Conservation (phyloP, 1,284 basidiomycete genomes). For the Rhodotorula sp. region DNA sequence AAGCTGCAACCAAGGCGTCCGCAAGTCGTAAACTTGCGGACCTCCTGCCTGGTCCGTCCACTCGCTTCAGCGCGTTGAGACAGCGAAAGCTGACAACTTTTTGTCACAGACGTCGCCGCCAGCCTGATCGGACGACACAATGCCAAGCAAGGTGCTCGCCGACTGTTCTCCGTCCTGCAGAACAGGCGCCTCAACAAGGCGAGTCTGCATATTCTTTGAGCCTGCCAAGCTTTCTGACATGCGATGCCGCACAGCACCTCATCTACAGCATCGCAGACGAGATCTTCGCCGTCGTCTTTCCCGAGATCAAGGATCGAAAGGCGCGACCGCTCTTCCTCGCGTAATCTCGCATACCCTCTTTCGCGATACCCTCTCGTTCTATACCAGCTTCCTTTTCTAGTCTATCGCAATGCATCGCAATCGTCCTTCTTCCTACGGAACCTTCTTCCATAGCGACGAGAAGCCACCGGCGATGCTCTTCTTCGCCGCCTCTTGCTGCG, state of each 20-base stretch:
- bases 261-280: conserved; percentile 83
- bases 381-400: not conserved
- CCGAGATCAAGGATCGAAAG: conserved; percentile 14
- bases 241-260: conserved; percentile 63
- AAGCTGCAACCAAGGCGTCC: conserved; percentile 70
- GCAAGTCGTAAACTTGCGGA: conserved; percentile 83
- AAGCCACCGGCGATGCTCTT: conserved; percentile 4
- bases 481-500: conserved; percentile 31
- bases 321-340: conserved; percentile 12
- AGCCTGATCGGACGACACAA: conserved; percentile 96
- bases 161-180: conserved; percentile 87
- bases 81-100: not conserved
- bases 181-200: conserved; percentile 74
- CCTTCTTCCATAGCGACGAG: conserved; percentile 11
- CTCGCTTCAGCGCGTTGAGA: not conserved
- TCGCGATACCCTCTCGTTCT: not conserved
- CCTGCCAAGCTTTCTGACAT: not conserved
- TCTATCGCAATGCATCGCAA: not conserved
- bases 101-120: conserved; percentile 72
- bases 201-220: not conserved
- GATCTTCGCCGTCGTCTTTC: conserved; percentile 53
- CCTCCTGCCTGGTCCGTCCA: conserved; percentile 73
- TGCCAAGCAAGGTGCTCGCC: conserved; percentile 80
- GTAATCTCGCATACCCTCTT: not conserved
- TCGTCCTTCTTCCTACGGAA: not conserved